phyloP scores from a whole-genome alignment of 2,329 filamentous ascomycete species.

The Penicillium janthinellum region DNA sequence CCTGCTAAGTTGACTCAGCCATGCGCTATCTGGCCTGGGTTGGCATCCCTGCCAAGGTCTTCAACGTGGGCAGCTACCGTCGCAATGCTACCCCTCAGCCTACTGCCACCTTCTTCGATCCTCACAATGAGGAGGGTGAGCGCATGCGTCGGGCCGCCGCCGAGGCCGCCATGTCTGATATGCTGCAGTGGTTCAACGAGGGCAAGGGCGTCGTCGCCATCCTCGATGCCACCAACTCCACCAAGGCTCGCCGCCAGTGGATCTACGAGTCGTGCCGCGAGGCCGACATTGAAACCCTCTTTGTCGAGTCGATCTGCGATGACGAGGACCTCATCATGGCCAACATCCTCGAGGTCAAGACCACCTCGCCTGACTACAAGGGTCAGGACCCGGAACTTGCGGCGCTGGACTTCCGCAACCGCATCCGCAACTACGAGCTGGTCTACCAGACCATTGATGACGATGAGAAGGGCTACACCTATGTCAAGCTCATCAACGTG shows the following conservation, averaged over 20 bases:
- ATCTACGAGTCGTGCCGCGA: slow-evolving; percentile 76
- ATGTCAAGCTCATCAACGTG: slow-evolving; percentile 96
- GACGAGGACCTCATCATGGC: slow-evolving; percentile 95
- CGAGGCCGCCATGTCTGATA: slow-evolving; percentile 87
- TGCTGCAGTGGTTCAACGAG: slow-evolving; percentile 86
- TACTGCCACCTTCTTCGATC: slow-evolving; percentile 93
- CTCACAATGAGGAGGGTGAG: slow-evolving; percentile 85
- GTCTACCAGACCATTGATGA: slow-evolving; percentile 92
- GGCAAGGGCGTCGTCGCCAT: slow-evolving; percentile 84
- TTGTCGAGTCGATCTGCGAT: slow-evolving; percentile 96
- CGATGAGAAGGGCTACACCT: slow-evolving; percentile 84
- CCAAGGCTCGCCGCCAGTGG: slow-evolving; percentile 86
- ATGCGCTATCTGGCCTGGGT: slow-evolving; percentile 96
- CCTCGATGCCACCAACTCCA: slow-evolving; percentile 95
- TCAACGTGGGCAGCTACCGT: slow-evolving; percentile 97
- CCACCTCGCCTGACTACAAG: slow-evolving; percentile 89
- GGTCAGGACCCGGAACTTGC: slow-evolving; percentile 92
- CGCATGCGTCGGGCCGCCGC: slow-evolving; percentile 83
- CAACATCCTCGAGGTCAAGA: slow-evolving; percentile 97
- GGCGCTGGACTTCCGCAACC: slow-evolving; percentile 86
- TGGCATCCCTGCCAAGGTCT: slow-evolving; percentile 87
- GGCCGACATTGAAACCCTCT: slow-evolving; percentile 84
- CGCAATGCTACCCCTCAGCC: slow-evolving; percentile 88
- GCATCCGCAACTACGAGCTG: slow-evolving; percentile 96
- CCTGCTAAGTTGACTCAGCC: slow-evolving; percentile 55